Base-by-base conservation (phyloP, 2,329 filamentous ascomycete genomes). In the Cladosporium oxysporum region DNA sequence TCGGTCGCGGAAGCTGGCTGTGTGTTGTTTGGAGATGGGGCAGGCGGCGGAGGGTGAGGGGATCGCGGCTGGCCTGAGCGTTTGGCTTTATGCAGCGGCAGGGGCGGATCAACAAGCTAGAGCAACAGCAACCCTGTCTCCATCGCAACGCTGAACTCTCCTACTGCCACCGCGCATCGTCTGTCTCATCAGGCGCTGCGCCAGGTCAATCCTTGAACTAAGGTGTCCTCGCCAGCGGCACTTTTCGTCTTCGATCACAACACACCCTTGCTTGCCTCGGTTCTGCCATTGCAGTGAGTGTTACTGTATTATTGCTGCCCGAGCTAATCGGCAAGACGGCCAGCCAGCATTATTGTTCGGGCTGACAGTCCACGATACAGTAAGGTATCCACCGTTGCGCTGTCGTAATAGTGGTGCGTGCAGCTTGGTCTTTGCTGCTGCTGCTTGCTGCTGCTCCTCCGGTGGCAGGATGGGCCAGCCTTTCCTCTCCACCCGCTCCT, bases 331-430 rank as follows among this genome's bases (percentile, higher is more conserved):
- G 12, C 29, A 10, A 33, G 26, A 35, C 33, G 33, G 33, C 16
- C 31, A 18, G 31, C 50, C 28, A 53, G 50, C 52, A 33, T 16
- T 26, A 26, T 26, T 26, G 23, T 26, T 58, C 55, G 33, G 55
- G 31, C 55, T 41, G 31, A 23, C 49, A 37, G 37, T 26, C 37
- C 35, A 16, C 35, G 16, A 18, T 18, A 16, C 16, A 14, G 23
- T 26, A 26, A 26, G 23, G 14, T 18, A 26, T 41, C 55, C 50
- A 35, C 31, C 61, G 29, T 47, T 62, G 59, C 59, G 59, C 44
- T 62, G 59, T 52, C 44, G 33, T 57, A 23, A 58, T 23, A 33
- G 52, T 55, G 55, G 55, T 26, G 55, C 37, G 57, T 59, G 57
- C 57, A 23, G 52, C 31, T 12, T 35, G 31, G 35, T 31, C 35